phyloP scores from a whole-genome alignment of 2,329 filamentous ascomycete genomes.

The Teratosphaeria gauchensis region DNA sequence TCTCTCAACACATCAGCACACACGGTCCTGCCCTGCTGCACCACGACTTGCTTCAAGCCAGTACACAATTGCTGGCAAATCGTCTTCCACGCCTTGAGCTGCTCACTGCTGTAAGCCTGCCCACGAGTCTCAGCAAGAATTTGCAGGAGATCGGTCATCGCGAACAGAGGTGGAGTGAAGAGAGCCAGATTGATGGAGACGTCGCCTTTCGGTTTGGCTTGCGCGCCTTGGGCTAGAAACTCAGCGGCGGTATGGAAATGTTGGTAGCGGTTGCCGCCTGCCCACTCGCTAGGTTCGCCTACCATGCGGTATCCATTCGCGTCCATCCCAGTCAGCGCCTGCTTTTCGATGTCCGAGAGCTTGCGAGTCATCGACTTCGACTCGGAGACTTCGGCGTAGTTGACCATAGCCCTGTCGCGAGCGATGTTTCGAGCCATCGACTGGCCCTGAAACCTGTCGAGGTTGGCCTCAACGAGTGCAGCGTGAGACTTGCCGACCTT shows the following conservation, averaged over 20 bases:
- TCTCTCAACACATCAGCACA: not conserved
- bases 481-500: not conserved
- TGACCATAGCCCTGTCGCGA: not conserved
- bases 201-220: not conserved
- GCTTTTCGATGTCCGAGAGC: not conserved
- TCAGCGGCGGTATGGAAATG: not conserved
- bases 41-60: not conserved
- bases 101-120: not conserved
- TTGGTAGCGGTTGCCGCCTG: not conserved
- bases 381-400: not conserved
- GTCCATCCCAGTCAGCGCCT: not conserved
- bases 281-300: not conserved
- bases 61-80: not conserved
- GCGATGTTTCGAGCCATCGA: not conserved
- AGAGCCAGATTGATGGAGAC: not conserved
- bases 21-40: not conserved
- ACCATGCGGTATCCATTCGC: not conserved
- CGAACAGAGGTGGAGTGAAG: not conserved
- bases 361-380: not conserved
- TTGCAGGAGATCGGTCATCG: not conserved
- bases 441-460: not conserved
- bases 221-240: not conserved
- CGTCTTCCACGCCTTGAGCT: not conserved
- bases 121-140: not conserved
- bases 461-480: not conserved